A percentile compares a stretch with the other conserved stretches of the same genome.
These are phyloP conservation scores for Pseudogymnoascus sp. DNA, from an alignment of 2,329 filamentous ascomycete species.

Conservation along the genomic window DNA sequence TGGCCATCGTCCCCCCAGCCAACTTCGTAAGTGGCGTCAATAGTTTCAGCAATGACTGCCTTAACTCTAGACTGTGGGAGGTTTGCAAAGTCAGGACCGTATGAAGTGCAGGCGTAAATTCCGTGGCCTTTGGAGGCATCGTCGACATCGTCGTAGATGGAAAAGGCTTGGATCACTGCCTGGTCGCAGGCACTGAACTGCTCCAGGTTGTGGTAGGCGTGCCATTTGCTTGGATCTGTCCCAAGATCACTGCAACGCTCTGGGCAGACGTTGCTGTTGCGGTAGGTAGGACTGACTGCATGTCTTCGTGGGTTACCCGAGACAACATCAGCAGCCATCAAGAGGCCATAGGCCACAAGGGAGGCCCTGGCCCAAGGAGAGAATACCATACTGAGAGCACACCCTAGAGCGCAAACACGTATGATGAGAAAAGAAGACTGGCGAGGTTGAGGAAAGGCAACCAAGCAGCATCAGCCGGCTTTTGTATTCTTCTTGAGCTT, in stretches of 20 bases:
- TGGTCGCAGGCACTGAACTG: conserved; percentile 27
- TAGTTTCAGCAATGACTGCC: conserved; percentile 15
- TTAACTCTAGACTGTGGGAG: conserved; percentile 6
- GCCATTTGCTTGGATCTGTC: not conserved
- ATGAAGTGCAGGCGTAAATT: conserved; percentile 31
- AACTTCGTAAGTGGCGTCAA: conserved; percentile 26
- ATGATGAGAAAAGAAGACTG: too few species aligned
- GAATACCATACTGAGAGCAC: not conserved
- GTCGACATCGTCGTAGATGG: conserved; percentile 33
- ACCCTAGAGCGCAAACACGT: not conserved
- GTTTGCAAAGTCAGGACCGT: conserved; percentile 20
- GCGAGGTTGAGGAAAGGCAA: too few species aligned
- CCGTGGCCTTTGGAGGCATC: conserved; percentile 26
- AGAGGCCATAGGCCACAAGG: not conserved
- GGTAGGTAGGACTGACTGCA: not conserved
- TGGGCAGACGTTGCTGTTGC: not conserved
- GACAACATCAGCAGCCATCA: not conserved
- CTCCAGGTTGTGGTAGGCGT: conserved; percentile 19
- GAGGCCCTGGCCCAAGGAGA: not conserved
- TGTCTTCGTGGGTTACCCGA: not conserved
- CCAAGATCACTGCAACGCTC: not conserved
- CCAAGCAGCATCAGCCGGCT: too few species aligned
- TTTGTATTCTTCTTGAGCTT: too few species aligned
- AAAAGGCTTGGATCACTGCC: conserved; percentile 32
- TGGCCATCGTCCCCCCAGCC: conserved; percentile 27